Evolutionary conservation across 2,329 filamentous ascomycete genomes (phyloP), one percentile per base, ranked within the genome.

Genomic region (Lachnellula occidentalis): DNA sequence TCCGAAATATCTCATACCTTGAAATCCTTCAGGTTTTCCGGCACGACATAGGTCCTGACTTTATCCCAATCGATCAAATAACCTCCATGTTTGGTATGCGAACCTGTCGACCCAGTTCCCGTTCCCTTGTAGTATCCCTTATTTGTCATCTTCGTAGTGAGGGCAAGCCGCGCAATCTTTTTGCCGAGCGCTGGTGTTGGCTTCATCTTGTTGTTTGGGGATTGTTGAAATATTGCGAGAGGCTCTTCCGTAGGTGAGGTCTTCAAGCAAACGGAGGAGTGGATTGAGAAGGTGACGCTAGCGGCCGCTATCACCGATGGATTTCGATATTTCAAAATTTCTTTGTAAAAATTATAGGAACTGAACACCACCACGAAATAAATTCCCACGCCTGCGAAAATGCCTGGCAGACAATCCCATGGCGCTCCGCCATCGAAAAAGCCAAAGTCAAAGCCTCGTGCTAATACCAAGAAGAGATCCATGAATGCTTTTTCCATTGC

Each of bases 51-150:
- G 52, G 92, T 96, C 72, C 92, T 86, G 67, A 97, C 90, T 74
- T 95, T 96, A 53, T 78, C 73, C 79, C 81, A 95, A 62, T 97
- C 88, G 62, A 97, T 85, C 46, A 84, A 71, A 72, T 94, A 99
- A 49, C 86, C 86, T 72, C 92, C 94, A 69, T 84, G 82, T 70
- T 88, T 88, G 52, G 88, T 92, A 74, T 95, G 90, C 14, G 78
- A 74, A 71, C 94, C 94, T 84, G 95, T 91, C 42, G 88, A 84
- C 1, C 94, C 94, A 1, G 90, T 87, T 46, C 92, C 81, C 66
- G 88, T 96, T 70, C 94, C 94, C 79, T 97, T 97, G 83, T 99
- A 99, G 82, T 86, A 99, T 64, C 92, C 92, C 69, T 90, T 90
- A 71, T 87, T 88, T 70, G 92, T 86, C 73, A 94, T 86, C 75